Conservation (phyloP, 1,284 basidiomycete genomes). For the Trichosporon asahii region DNA sequence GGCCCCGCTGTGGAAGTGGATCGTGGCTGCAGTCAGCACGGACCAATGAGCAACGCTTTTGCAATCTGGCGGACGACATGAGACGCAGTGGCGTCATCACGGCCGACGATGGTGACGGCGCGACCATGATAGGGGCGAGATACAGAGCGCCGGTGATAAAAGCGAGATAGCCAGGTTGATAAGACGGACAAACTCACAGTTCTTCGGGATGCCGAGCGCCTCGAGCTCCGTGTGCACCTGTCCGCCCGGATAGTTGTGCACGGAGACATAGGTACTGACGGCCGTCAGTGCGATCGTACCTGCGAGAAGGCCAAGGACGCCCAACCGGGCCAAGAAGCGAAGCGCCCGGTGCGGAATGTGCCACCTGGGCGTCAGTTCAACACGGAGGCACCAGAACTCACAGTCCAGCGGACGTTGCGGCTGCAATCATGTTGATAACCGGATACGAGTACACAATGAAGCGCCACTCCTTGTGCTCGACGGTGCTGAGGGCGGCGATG, state of each 20-base stretch:
- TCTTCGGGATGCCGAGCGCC: constrained; percentile 37
- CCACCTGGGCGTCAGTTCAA: constrained; percentile 20
- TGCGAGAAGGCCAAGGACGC: constrained; percentile 54
- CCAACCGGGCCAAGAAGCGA: constrained; percentile 28
- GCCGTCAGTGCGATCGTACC: constrained; percentile 58
- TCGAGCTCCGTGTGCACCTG: constrained; percentile 67
- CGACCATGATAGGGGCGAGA: background rate
- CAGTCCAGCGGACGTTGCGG: constrained; percentile 55
- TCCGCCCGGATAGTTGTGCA: constrained; percentile 87
- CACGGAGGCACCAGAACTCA: constrained; percentile 10
- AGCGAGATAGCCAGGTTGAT: background rate
- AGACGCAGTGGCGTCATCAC: background rate
- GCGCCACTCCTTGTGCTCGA: constrained; percentile 79
- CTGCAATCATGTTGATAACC: constrained; percentile 72
- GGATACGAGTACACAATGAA: constrained; percentile 88
- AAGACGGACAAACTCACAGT: constrained; percentile 3
- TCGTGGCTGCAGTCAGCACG: constrained; percentile 23
- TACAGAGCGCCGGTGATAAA: background rate
- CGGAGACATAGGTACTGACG: constrained; percentile 61
- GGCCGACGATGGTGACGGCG: background rate
- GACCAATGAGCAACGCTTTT: background rate
- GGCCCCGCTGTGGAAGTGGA: constrained; percentile 46
- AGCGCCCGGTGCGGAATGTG: constrained; percentile 8
- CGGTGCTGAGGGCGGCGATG: constrained; percentile 64
- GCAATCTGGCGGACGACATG: background rate